Evolutionary conservation across 805 yeast species (phyloP).

Genomic region (Sporopachydermia lactativora): DNA sequence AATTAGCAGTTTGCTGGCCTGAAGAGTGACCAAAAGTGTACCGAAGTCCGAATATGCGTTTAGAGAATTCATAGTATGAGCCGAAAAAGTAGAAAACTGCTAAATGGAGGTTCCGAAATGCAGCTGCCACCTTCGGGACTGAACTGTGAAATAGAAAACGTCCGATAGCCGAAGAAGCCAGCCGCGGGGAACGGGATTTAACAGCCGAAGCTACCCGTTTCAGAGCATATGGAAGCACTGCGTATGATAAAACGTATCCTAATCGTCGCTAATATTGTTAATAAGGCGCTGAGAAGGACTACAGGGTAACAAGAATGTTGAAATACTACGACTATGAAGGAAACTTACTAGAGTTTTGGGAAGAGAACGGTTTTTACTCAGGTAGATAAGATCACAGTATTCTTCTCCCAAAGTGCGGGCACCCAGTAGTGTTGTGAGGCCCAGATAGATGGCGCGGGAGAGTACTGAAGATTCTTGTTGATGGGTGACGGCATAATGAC

Average conservation of each 20-base stretch:
- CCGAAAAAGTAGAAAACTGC: constrained; percentile 79
- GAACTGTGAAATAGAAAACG: neutral
- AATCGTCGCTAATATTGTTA: constrained; percentile 25
- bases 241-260: constrained; percentile 45
- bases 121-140: constrained; percentile 7
- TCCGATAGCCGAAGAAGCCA: neutral
- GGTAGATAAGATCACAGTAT: constrained; percentile 70
- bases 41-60: constrained; percentile 65
- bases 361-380: constrained; percentile 22
- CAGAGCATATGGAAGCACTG: constrained; percentile 43
- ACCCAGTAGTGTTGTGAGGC: constrained; percentile 61
- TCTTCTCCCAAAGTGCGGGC: constrained; percentile 88
- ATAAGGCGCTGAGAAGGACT: neutral
- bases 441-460: constrained; percentile 50
- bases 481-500: constrained; percentile 48
- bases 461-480: constrained; percentile 45
- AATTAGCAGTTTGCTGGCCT: constrained; percentile 15
- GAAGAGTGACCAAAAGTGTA: constrained; percentile 61
- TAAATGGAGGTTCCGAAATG: constrained; percentile 52
- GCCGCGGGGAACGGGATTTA: neutral
- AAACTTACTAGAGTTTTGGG: constrained; percentile 21
- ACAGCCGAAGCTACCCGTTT: neutral
- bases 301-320: neutral
- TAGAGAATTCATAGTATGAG: constrained; percentile 62
- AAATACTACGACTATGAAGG: too few relatives aligned